A percentile compares a stretch with the other conserved stretches of the same genome.
Conservation (phyloP, 2,329 filamentous ascomycete species). For the Geosmithia putterillii region DNA sequence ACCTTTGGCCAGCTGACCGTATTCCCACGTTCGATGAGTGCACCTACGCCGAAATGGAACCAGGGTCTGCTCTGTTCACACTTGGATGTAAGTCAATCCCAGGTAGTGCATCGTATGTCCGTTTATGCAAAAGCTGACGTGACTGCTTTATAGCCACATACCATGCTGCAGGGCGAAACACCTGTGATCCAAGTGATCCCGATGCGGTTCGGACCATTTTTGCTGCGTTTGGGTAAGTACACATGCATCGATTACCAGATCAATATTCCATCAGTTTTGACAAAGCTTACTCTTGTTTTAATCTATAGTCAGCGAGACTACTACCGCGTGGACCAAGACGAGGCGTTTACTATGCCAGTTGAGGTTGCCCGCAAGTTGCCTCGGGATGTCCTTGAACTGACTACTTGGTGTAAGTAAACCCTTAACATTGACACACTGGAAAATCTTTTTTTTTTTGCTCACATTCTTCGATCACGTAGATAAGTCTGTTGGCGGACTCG, state of each 20-base stretch:
- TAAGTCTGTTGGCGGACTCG: slow-evolving; percentile 1
- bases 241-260: neutral
- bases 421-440: neutral
- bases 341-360: slow-evolving; percentile 1
- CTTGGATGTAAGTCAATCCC: slow-evolving; percentile 1
- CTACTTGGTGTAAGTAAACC: slow-evolving; percentile 1
- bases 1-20: slow-evolving; percentile 1
- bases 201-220: slow-evolving; percentile 1
- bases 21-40: slow-evolving; percentile 1
- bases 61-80: slow-evolving; percentile 2
- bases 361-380: slow-evolving; percentile 1
- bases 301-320: slow-evolving; percentile 1
- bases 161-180: slow-evolving; percentile 1
- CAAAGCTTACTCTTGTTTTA: neutral
- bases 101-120: neutral
- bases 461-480: neutral
- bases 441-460: neutral
- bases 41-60: slow-evolving; percentile 2
- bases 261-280: neutral
- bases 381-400: slow-evolving; percentile 1
- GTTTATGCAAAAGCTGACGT: neutral
- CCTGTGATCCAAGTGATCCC: neutral
- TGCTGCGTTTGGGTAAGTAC: slow-evolving; percentile 1
- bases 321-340: slow-evolving; percentile 2
- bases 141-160: neutral